Evolutionary conservation across 2,329 filamentous ascomycete genomes (phyloP).

Genomic region (Cyphellophora attinorum): DNA sequence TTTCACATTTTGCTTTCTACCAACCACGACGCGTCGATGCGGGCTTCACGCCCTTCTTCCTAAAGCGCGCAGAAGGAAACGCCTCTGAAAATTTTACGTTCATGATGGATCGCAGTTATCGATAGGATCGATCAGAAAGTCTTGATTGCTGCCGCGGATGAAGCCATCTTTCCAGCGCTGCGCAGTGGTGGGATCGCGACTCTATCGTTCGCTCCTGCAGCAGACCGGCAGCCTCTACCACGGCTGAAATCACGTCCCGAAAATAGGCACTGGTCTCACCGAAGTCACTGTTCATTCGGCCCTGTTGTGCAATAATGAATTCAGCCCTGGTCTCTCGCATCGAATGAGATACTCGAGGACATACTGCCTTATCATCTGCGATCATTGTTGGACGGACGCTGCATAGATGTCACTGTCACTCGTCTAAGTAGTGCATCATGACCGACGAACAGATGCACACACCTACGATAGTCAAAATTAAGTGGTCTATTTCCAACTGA

Average conservation of each 20-base stretch:
- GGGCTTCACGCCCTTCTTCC: conserved; percentile 2
- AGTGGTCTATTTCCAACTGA: background rate
- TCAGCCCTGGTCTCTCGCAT: no score
- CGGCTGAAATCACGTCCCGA: background rate
- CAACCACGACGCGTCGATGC: background rate
- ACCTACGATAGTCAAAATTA: background rate
- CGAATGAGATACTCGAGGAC: no score
- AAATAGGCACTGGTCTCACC: background rate
- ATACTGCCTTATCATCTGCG: no score
- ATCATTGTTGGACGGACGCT: no score
- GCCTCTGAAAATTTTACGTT: background rate
- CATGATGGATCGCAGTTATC: background rate
- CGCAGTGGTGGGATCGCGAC: no score
- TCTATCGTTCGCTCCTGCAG: background rate
- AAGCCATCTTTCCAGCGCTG: no score
- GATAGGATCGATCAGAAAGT: conserved; percentile 1
- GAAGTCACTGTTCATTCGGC: no score
- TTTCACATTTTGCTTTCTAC: background rate
- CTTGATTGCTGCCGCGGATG: background rate
- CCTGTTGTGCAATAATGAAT: no score
- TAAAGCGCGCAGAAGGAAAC: background rate
- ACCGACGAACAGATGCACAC: background rate
- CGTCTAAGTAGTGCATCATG: background rate
- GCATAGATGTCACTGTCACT: no score
- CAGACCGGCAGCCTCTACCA: background rate